Base-by-base conservation (phyloP, 2,329 filamentous ascomycete species). In the Fusarium floridanum region DNA sequence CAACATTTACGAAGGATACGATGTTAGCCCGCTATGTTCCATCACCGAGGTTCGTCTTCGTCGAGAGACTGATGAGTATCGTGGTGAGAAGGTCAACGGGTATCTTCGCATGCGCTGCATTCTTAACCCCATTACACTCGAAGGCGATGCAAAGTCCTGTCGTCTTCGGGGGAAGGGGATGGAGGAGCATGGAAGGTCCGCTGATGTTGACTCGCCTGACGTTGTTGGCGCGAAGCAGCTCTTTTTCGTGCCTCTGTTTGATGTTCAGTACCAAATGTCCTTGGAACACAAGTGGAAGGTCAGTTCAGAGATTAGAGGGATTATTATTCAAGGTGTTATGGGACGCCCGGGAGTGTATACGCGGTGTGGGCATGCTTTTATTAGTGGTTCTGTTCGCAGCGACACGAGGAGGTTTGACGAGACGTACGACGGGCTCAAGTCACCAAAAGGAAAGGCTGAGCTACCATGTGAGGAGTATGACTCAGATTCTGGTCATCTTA, bases 211-310 rank as follows among this genome's bases (percentile, higher is more conserved):
- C 22, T 41, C 57, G 2, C 34, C 56, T 17, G 70, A 68, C 7
- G 22, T 61, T 4, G 55, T 68, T 1, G 64, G 64, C 1, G 43
- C 67, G 1, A 41, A 65, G 3, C n/a, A 39, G 7, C 50, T 72
- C 14, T 72, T 56, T 37, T 53, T 68, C 8, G 62, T 68, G 2
- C 70, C 70, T 5, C 56, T 70, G 3, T 71, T 68, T 12, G 68
- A 70, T 10, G 32, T 72, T 11, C 67, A 66, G 24, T 27, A 37
- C 4, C 45, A 11, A 2, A 14, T 41, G 10, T 68, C 68, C 5
- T 32, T 67, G 2, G 10, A 64, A 16, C 22, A 70, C 6, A 55
- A 39, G 50, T 65, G 64, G 70, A 63, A 66, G 9, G n/a, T 70
- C 5, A 12, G 14, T 1, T 70, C 70, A 1, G 64, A 67, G 29